A percentile compares a stretch with the other conserved stretches of the same genome.
Conservation (phyloP, 176 grass and related monocot species). For the Triticum timopheevii region DNA sequence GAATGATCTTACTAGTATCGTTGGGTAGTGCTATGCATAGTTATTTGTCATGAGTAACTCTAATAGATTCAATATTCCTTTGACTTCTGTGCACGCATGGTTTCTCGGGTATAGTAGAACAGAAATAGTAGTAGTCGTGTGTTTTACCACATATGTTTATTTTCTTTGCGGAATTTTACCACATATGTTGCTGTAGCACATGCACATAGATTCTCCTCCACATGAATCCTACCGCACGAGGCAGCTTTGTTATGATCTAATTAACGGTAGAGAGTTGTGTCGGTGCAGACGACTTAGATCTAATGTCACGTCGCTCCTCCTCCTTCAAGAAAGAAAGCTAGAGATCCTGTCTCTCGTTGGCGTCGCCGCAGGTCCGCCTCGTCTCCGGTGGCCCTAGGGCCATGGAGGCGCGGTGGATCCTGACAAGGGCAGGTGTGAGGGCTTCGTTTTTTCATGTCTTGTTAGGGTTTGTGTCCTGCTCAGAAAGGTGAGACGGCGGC, state of each 20-base stretch:
- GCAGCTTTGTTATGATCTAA: neutral
- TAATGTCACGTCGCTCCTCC: neutral
- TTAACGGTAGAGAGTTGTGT: neutral
- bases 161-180: neutral
- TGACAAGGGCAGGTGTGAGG: too few species aligned
- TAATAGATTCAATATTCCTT: neutral
- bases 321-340: too few species aligned
- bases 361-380: too few species aligned
- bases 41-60: neutral
- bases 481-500: too few species aligned
- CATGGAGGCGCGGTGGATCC: too few species aligned
- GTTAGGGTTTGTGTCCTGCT: too few species aligned
- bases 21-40: neutral
- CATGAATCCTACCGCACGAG: neutral
- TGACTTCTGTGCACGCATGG: neutral
- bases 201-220: too few species aligned
- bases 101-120: neutral
- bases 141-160: neutral
- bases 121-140: neutral
- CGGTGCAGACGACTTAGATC: neutral
- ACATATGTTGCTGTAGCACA: neutral
- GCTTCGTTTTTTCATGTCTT: too few species aligned
- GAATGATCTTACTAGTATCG: neutral
- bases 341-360: too few species aligned
- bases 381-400: too few species aligned